Percentiles rank a stretch among this genome's conserved stretches.
Conservation (phyloP, 2,329 filamentous ascomycete genomes). For the Diaporthe eres region DNA sequence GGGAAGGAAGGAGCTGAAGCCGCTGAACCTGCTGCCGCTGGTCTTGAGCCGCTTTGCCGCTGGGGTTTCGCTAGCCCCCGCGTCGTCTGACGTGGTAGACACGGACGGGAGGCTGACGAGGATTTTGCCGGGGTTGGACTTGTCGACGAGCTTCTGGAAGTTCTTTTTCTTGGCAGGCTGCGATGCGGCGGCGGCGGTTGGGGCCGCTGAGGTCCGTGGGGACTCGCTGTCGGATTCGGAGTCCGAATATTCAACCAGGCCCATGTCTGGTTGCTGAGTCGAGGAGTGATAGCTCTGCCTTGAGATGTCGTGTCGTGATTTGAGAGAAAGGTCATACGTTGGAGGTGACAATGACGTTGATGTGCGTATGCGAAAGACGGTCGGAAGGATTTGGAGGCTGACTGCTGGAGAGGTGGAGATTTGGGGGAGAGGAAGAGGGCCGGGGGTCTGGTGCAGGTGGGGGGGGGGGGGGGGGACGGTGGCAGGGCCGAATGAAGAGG, state of each 20-base stretch:
- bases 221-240: conserved; percentile 77
- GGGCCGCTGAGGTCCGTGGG: conserved; percentile 26
- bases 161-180: conserved; percentile 65
- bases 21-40: conserved; percentile 76
- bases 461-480: background rate
- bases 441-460: background rate
- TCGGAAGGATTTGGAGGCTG: too few species aligned
- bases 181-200: conserved; percentile 38
- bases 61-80: conserved; percentile 63
- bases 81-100: conserved; percentile 53
- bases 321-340: background rate
- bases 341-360: background rate
- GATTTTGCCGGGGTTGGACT: conserved; percentile 86
- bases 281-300: background rate
- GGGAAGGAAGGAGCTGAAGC: conserved; percentile 89
- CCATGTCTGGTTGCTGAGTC: conserved; percentile 65
- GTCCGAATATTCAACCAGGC: conserved; percentile 86
- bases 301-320: background rate
- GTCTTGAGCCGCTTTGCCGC: conserved; percentile 80
- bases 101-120: conserved; percentile 80
- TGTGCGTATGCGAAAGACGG: background rate
- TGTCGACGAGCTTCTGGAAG: conserved; percentile 86
- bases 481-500: background rate
- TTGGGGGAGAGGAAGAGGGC: too few species aligned
- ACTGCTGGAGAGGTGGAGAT: too few species aligned